Evolutionary conservation across 345 rosid genomes (phyloP), one percentile per base, ranked within the genome.

Genomic region (Toxicodendron radicans): DNA sequence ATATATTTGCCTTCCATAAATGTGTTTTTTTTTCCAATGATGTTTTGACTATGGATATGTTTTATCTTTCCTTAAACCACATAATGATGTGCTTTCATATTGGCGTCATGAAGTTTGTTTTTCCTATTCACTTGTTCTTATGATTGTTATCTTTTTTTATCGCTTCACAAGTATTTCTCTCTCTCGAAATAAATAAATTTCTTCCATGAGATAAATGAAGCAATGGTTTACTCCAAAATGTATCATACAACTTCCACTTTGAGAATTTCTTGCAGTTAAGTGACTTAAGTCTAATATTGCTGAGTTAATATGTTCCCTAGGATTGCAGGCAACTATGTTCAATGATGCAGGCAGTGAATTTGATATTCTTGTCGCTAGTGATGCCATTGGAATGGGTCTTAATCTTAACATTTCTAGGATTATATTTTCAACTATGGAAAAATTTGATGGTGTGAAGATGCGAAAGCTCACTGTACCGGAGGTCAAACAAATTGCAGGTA

Each of bases 361-460:
- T 80, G 98, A 94, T 82, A 97, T 94, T 77, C 97, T 94, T 84
- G 98, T 94, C 79, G 95, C 98, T 48, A 92, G 97, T 83, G 98
- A 94, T 83, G 98, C 98, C 69, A 92, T 94, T 66, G 98, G 97
- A 77, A 94, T 94, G 98, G 97, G 98, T 58, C 95, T 94, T 71
- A 94, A 94, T 79, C 85, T 94, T 75, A 91, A 92, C 65, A 94
- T 94, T 66, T 92, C 98, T 53, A 87, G 97, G 85, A 88, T 94
- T 43, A 88, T 94, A 79, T 94, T 94, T 81, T 86, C 97, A 60
- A 85, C 92, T 4, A 80, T 94, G 84, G 30, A 84, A 73, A 94
- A 94, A 74, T 92, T 81, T 71, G 97, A 92, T 75, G 98, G 98
- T 65, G 32, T 70, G 18, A 91, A 83, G 83, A 82, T 80, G 73